These are phyloP conservation scores for Iodosphaeria phyllophila DNA, from an alignment of 2,329 filamentous ascomycete genomes.

Conservation along the genomic window DNA sequence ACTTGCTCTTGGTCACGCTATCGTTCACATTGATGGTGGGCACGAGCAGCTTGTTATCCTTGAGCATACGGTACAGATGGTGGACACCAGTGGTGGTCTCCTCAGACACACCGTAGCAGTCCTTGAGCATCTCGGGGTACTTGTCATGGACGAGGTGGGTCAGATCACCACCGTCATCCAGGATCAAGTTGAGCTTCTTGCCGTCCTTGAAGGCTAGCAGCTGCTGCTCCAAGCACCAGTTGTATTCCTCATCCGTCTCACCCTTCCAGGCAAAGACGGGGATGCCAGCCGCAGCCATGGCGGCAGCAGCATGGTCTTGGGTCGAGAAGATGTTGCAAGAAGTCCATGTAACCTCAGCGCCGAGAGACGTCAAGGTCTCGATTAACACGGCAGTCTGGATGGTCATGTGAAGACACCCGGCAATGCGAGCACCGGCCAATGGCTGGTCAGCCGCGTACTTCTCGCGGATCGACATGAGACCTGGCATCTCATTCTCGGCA, in stretches of 20 bases:
- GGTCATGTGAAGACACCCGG: slow-evolving; percentile 98
- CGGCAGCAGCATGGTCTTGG: slow-evolving; percentile 93
- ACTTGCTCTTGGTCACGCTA: slow-evolving; percentile 99
- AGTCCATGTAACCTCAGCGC: slow-evolving; percentile 97
- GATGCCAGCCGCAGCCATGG: slow-evolving; percentile 83
- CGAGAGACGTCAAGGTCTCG: slow-evolving; percentile 85
- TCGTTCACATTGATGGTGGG: slow-evolving; percentile 99
- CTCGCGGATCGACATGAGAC: slow-evolving; percentile 83
- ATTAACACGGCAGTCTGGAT: slow-evolving; percentile 99
- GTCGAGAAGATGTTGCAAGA: slow-evolving; percentile 99
- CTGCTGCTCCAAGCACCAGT: slow-evolving; percentile 99
- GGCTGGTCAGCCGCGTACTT: slow-evolving; percentile 93
- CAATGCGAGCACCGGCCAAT: slow-evolving; percentile 84
- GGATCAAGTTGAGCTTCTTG: slow-evolving; percentile 95
- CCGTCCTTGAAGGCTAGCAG: slow-evolving; percentile 89
- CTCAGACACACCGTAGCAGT: slow-evolving; percentile 96
- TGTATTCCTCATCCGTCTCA: slow-evolving; percentile 99
- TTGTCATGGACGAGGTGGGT: slow-evolving; percentile 93
- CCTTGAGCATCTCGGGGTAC: slow-evolving; percentile 96
- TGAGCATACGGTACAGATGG: slow-evolving; percentile 98
- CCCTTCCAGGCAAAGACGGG: slow-evolving; percentile 68
- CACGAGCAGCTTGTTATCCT: slow-evolving; percentile 73
- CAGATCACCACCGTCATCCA: slow-evolving; percentile 95
- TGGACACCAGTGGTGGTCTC: slow-evolving; percentile 99
- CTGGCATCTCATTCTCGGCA: slow-evolving; percentile 92